Evolutionary conservation across 202 grass and related monocot species (phyloP), one percentile per base, ranked within the genome.

Genomic region (Zoysia matrella): DNA sequence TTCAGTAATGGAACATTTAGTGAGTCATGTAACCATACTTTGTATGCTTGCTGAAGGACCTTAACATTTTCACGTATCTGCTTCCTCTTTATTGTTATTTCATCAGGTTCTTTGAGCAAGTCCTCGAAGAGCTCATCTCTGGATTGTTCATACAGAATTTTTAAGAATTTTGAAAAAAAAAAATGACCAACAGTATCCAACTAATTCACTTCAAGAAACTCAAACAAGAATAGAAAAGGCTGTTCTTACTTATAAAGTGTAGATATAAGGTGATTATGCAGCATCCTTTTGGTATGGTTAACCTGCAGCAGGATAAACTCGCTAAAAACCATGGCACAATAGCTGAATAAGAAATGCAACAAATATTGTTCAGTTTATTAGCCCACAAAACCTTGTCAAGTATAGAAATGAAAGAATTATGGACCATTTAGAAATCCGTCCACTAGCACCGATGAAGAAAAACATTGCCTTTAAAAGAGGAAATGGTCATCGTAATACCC

Each of bases 41-140:
- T 92, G 80, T 95, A 92, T 14, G 96, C 96, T 83, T 99, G 96
- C 76, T 99, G 93, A 88, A 99, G 90, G 67, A 94, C 93, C 72
- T 83, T 92, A 0, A 96, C 86, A 41, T 84, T 92, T 46, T 99
- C 96, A 9, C 91, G 76, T 69, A 92, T 87, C 45, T 92, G 96
- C 73, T 87, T 96, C 79, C 96, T 90, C 82, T 99, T 96, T 54
- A 77, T 88, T 44, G 87, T 80, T 82, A 99, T 80, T 82, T 96
- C 96, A 86, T 96, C 93, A 53, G 96, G 96, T 82, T 99, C 96
- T 88, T 81, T 99, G 54, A 99, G 85, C 83, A 99, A 92, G 2
- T 99, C 93, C 78, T 83, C 93, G 7, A 94, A 92, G 8, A 96
- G 75, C 46, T 83, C 83, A 3, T 99, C 96, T 80, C 96, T 99